These are phyloP conservation scores for Aspergillus arachidicola DNA, from an alignment of 2,329 filamentous ascomycete genomes.

Conservation along the genomic window DNA sequence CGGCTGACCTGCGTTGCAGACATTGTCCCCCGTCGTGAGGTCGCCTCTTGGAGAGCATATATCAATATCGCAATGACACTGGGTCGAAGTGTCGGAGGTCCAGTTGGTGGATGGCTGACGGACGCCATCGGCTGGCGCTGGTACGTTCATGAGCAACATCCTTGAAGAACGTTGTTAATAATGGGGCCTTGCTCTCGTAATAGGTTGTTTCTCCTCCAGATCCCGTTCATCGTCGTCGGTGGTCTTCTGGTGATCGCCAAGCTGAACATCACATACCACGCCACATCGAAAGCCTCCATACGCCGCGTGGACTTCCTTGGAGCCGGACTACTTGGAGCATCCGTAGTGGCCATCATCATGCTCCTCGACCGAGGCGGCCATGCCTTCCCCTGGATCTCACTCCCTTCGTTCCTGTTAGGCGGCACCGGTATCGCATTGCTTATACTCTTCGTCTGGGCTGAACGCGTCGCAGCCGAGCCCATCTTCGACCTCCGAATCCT, in stretches of 20 bases:
- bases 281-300: conserved; percentile 36
- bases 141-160: conserved; percentile 33
- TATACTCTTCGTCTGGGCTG: conserved; percentile 32
- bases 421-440: conserved; percentile 18
- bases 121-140: conserved; percentile 69
- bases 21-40: conserved; percentile 52
- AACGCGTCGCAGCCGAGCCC: conserved; percentile 37
- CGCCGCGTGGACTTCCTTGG: conserved; percentile 63
- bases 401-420: conserved; percentile 21
- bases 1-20: conserved; percentile 30
- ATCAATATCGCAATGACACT: conserved; percentile 55
- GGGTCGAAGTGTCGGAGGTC: conserved; percentile 55
- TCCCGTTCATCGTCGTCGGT: conserved; percentile 28
- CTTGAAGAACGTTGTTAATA: background rate
- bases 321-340: conserved; percentile 47
- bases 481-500: conserved; percentile 41
- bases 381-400: conserved; percentile 37
- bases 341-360: conserved; percentile 49
- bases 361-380: conserved; percentile 55
- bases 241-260: conserved; percentile 45
- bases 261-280: conserved; percentile 37
- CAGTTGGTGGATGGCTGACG: conserved; percentile 62
- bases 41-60: conserved; percentile 54
- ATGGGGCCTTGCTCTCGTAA: background rate
- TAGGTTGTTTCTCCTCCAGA: conserved; percentile 35